A percentile compares a stretch with the other conserved stretches of the same genome.
phyloP scores from a whole-genome alignment of 805 yeast genomes.

The Debaryomyces prosopidis region DNA sequence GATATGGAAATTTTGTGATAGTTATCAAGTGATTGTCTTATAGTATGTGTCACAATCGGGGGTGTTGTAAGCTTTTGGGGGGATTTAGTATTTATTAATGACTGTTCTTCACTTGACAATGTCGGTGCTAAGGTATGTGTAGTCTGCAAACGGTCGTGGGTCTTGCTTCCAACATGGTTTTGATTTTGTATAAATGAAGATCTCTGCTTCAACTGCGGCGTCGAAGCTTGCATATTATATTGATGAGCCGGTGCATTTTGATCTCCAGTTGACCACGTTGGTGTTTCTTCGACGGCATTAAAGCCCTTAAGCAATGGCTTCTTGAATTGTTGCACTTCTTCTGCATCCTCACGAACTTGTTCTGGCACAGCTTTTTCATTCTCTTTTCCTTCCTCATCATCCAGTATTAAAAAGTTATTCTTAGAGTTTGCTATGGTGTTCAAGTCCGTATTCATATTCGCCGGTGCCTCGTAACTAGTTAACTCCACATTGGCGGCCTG shows the following conservation, averaged over 20 bases:
- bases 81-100: constrained; percentile 5
- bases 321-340: constrained; percentile 10
- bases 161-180: background rate
- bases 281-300: constrained; percentile 26
- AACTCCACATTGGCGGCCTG: constrained; percentile 68
- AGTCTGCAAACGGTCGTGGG: constrained; percentile 7
- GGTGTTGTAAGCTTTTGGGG: constrained; percentile 12
- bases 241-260: constrained; percentile 7
- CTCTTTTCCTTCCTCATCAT: constrained; percentile 16
- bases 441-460: constrained; percentile 18
- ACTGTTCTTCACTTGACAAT: constrained; percentile 6
- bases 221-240: constrained; percentile 21
- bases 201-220: constrained; percentile 24
- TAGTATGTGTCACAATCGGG: constrained; percentile 20
- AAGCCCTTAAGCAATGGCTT: constrained; percentile 18
- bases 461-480: constrained; percentile 49
- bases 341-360: background rate
- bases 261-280: constrained; percentile 36
- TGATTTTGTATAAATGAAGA: constrained; percentile 9
- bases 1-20: constrained; percentile 32
- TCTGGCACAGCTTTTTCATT: constrained; percentile 4
- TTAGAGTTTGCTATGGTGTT: constrained; percentile 21
- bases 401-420: constrained; percentile 15
- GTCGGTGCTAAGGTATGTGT: constrained; percentile 18
- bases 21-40: constrained; percentile 31